Conservation (phyloP, 2,329 filamentous ascomycete species). For the Hypoxylon sp. region DNA sequence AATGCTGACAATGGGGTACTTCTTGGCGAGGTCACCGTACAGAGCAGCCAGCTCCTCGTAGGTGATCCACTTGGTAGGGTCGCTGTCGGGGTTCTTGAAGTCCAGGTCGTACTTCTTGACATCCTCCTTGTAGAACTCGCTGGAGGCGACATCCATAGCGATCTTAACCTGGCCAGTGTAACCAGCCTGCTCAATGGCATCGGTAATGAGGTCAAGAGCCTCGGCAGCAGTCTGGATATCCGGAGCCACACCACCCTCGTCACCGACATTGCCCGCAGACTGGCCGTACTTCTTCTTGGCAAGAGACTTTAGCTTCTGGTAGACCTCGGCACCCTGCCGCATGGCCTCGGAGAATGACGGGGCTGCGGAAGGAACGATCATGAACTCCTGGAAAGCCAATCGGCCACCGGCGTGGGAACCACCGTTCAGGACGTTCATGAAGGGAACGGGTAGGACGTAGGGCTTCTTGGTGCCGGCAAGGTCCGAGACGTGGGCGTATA, state of each 20-base stretch:
- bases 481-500: conserved; percentile 89
- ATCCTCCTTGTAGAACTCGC: conserved; percentile 98
- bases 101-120: conserved; percentile 99
- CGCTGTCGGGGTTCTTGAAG: conserved; percentile 99
- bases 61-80: conserved; percentile 96
- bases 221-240: conserved; percentile 98
- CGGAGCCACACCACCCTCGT: conserved; percentile 99
- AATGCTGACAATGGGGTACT: conserved; percentile 99
- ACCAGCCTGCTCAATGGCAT: conserved; percentile 92
- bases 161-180: conserved; percentile 98
- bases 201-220: conserved; percentile 94
- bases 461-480: conserved; percentile 92
- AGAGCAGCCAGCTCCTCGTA: conserved; percentile 96
- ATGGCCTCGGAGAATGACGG: conserved; percentile 95
- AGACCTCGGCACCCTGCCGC: conserved; percentile 96
- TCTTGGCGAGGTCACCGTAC: conserved; percentile 87
- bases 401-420: conserved; percentile 97
- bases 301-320: conserved; percentile 95
- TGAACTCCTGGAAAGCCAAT: conserved; percentile 95
- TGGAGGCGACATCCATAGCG: conserved; percentile 98
- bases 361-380: conserved; percentile 89
- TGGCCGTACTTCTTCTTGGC: conserved; percentile 99
- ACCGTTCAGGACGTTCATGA: conserved; percentile 94
- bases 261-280: conserved; percentile 98
- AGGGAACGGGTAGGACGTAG: conserved; percentile 88